Base-by-base conservation (phyloP, 2,329 filamentous ascomycete species). In the Elsinoe australis region DNA sequence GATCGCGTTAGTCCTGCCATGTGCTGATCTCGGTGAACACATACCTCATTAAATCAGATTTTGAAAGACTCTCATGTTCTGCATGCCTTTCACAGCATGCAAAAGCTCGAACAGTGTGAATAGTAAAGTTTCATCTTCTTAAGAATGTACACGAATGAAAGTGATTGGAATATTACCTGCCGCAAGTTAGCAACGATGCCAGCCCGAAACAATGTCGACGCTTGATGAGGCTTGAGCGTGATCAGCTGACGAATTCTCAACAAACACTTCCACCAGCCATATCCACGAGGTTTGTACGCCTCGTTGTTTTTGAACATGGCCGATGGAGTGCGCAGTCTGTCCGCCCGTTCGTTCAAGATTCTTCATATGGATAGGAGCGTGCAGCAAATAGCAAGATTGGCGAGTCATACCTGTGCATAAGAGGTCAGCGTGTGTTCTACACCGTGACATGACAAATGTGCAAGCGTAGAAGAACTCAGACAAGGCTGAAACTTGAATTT, bases 21-120 rank as follows among this genome's bases (percentile, higher is more conserved):
- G n/a, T n/a, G n/a, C n/a, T n/a, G n/a, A n/a, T n/a, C n/a, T n/a
- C n/a, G n/a, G n/a, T n/a, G n/a, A n/a, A n/a, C n/a, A n/a, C 64
- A 57, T 66, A 70, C 76, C 76, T 80, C 77, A 80, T 80, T 80
- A 80, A 80, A 80, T 81, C 78, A 81, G 78, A 80, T 78, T 80
- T 78, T 77, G 76, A 69, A 34, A 72, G 71, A 77, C 73, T 73
- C 64, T 58, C 62, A 67, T 71, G 74, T 75, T 80, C 76, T 80
- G 74, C 57, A 65, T 72, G 59, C 61, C 61, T 60, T 69, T 29
- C 26, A 29, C 26, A 29, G 26, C 26, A 12, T 29, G 26, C 26
- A 29, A 29, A 29, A 66, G 71, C 69, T 81, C 78, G 79, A 78
- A 80, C 77, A 81, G 78, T 80, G 78, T 81, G 78, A 81, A 81